Evolutionary conservation across 495 filamentous ascomycete species (phyloP).

Genomic region (Saxispiralis lemnorum): DNA sequence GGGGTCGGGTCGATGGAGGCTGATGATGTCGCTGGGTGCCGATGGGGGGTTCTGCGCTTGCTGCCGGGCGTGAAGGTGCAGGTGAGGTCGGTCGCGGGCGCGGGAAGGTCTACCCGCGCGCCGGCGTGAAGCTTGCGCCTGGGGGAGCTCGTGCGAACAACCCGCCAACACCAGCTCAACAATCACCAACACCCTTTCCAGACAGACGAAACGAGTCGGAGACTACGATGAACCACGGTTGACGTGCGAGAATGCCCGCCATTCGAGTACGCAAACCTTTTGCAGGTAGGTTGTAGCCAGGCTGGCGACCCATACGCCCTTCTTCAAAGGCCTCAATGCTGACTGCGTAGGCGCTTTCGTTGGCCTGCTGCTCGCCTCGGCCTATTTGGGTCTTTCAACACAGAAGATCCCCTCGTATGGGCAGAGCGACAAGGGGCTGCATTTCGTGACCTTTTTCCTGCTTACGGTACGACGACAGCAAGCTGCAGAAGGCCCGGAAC

Average conservation of each 20-base stretch:
- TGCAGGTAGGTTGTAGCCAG: conserved; percentile 8
- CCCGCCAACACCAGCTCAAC: no score
- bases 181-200: no score
- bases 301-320: no score
- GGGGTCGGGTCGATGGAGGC: conserved; percentile 18
- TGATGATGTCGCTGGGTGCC: neutral
- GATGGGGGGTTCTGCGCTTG: neutral
- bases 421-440: conserved; percentile 75
- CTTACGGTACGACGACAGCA: conserved; percentile 36
- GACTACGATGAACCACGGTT: no score
- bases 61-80: no score
- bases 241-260: conserved; percentile 6
- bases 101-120: neutral
- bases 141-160: neutral
- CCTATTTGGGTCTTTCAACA: conserved; percentile 57
- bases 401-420: conserved; percentile 22
- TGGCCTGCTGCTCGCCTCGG: conserved; percentile 56
- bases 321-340: no score
- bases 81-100: neutral
- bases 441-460: conserved; percentile 75
- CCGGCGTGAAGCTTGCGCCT: no score
- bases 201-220: no score
- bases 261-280: conserved; percentile 20
- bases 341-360: conserved; percentile 47
- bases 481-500: neutral